These are phyloP conservation scores for Carex cristatella DNA, from an alignment of 176 grass and related monocot species.

Conservation along the genomic window DNA sequence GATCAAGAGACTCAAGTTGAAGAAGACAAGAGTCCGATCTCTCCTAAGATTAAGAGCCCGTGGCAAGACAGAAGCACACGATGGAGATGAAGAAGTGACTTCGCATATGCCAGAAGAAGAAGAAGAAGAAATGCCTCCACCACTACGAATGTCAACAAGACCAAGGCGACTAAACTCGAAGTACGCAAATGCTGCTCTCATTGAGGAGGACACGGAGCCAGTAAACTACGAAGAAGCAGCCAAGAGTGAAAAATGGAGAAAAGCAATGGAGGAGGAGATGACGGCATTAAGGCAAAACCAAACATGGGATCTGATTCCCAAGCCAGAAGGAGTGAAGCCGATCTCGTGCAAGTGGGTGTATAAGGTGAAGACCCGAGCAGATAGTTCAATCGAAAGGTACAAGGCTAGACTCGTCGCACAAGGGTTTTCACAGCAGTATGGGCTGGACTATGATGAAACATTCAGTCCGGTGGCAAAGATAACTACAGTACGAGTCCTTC, in stretches of 20 bases:
- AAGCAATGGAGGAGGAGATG: not conserved
- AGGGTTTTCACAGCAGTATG: not conserved
- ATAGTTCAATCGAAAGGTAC: not conserved
- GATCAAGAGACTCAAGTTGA: not conserved
- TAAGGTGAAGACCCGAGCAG: not conserved
- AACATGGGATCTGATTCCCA: not conserved
- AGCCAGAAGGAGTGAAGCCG: not conserved
- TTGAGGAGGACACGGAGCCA: not conserved
- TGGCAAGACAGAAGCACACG: not conserved
- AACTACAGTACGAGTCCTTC: not conserved
- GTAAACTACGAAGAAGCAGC: not conserved
- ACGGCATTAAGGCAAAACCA: not conserved
- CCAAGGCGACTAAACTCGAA: not conserved
- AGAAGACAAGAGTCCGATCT: not conserved
- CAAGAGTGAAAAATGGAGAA: not conserved
- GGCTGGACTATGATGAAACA: not conserved
- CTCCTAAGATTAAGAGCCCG: not conserved
- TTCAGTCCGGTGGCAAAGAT: not conserved
- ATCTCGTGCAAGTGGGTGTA: not conserved
- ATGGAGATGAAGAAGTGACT: not conserved
- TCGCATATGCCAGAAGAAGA: not conserved
- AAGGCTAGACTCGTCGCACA: not conserved
- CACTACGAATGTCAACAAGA: not conserved
- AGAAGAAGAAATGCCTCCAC: not conserved
- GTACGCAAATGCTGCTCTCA: not conserved